These are phyloP conservation scores for Calonectria hawksworthii DNA, from an alignment of 2,329 filamentous ascomycete species.

Conservation along the genomic window DNA sequence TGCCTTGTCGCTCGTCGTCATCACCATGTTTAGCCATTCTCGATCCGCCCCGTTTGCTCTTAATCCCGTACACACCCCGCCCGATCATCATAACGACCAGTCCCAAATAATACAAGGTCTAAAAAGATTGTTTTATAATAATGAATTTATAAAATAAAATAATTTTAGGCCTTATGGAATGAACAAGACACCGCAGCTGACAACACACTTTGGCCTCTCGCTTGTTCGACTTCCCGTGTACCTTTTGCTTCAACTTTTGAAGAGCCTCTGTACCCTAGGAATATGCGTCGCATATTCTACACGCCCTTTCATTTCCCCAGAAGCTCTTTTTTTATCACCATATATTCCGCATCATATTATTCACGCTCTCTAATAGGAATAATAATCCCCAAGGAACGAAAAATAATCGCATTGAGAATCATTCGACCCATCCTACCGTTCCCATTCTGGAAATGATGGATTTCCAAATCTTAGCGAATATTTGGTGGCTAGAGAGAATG, in stretches of 20 bases:
- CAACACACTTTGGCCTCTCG: not conserved
- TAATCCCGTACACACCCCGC: too few relatives aligned
- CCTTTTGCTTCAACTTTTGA: not conserved
- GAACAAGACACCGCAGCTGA: too few relatives aligned
- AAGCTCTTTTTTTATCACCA: slow-evolving; percentile 41
- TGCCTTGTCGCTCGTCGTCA: not conserved
- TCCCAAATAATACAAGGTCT: not conserved
- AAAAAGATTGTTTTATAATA: not conserved
- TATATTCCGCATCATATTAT: slow-evolving; percentile 37
- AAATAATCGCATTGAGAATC: slow-evolving; percentile 52
- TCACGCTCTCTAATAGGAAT: slow-evolving; percentile 39
- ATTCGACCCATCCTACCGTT: slow-evolving; percentile 55
- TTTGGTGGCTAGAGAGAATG: slow-evolving; percentile 47
- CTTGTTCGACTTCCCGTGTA: not conserved
- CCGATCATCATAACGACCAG: not conserved
- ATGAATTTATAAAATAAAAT: too few relatives aligned
- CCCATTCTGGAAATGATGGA: slow-evolving; percentile 57
- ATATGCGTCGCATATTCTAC: slow-evolving; percentile 47
- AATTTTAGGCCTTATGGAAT: too few relatives aligned
- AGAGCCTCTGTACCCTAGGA: slow-evolving; percentile 9
- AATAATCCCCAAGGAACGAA: slow-evolving; percentile 46
- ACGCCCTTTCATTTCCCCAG: slow-evolving; percentile 42
- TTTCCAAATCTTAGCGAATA: slow-evolving; percentile 49
- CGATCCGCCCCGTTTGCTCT: too few relatives aligned
- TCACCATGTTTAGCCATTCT: not conserved